Evolutionary conservation across 2,329 filamentous ascomycete species (phyloP).

Genomic region (Anthostomella pinea): DNA sequence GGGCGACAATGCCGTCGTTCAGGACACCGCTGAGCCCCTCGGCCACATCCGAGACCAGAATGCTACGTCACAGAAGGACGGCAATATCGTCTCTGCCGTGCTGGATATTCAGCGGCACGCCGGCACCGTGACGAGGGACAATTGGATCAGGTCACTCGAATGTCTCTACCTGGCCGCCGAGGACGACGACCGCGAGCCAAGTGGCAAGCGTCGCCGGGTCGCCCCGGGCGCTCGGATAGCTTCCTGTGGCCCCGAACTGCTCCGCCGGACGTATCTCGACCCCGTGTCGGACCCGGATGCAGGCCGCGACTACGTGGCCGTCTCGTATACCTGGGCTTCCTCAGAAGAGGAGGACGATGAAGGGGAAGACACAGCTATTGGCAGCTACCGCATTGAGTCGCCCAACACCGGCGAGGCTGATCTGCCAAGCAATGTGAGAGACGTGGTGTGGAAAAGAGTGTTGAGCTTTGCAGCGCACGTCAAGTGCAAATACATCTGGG

Average conservation of each 20-base stretch:
- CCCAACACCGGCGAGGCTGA: slow-evolving; percentile 19
- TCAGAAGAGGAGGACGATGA: slow-evolving; percentile 24
- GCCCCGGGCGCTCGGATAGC: slow-evolving; percentile 19
- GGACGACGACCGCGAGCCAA: slow-evolving; percentile 17
- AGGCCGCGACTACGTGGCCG: slow-evolving; percentile 26
- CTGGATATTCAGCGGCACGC: slow-evolving; percentile 22
- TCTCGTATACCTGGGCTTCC: slow-evolving; percentile 29
- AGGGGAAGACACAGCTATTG: slow-evolving; percentile 5
- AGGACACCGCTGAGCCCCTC: slow-evolving; percentile 28
- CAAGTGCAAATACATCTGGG: slow-evolving; percentile 28
- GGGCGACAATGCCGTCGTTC: slow-evolving; percentile 23
- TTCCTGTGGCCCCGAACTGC: slow-evolving; percentile 14
- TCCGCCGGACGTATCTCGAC: slow-evolving; percentile 24
- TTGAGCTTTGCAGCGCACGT: slow-evolving; percentile 24
- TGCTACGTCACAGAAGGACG: slow-evolving; percentile 8
- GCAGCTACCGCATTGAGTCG: slow-evolving; percentile 24
- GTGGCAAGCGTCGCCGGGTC: slow-evolving; percentile 25
- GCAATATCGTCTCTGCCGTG: slow-evolving; percentile 23
- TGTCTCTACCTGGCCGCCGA: slow-evolving; percentile 22
- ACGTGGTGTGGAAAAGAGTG: slow-evolving; percentile 24
- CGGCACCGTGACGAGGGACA: slow-evolving; percentile 22
- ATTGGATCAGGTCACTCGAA: slow-evolving; percentile 28
- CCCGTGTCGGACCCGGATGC: slow-evolving; percentile 18
- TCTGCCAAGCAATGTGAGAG: slow-evolving; percentile 24
- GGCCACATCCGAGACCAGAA: slow-evolving; percentile 24